These are phyloP conservation scores for Melastoma candidum DNA, from an alignment of 441 rosid species.

Conservation along the genomic window DNA sequence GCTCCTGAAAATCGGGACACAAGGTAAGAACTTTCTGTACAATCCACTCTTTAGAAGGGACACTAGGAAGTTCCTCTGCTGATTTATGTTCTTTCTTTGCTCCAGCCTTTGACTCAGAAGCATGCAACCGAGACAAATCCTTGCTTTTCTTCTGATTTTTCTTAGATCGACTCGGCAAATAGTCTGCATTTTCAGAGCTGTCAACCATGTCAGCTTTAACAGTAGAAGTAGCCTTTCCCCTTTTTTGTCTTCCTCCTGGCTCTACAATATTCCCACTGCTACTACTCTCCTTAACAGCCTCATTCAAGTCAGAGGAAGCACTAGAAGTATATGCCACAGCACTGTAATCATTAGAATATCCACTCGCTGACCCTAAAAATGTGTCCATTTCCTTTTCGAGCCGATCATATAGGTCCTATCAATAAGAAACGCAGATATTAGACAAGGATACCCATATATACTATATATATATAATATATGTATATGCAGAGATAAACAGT, in stretches of 20 bases:
- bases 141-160: conserved; percentile 78
- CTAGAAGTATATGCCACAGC: conserved; percentile 30
- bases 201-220: conserved; percentile 38
- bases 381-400: conserved; percentile 71
- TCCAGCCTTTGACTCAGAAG: conserved; percentile 46
- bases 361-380: conserved; percentile 36
- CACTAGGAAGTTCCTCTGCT: conserved; percentile 45
- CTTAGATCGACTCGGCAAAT: conserved; percentile 59
- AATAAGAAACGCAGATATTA: conserved; percentile 7
- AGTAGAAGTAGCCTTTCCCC: conserved; percentile 53
- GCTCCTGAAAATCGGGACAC: conserved; percentile 81
- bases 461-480: too few relatives aligned
- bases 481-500: too few relatives aligned
- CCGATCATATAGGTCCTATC: conserved; percentile 63
- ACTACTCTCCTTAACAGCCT: conserved; percentile 39
- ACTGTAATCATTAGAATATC: conserved; percentile 24
- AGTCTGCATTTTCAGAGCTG: conserved; percentile 53
- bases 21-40: conserved; percentile 46
- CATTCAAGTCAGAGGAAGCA: conserved; percentile 37
- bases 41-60: conserved; percentile 78
- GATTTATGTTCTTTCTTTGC: conserved; percentile 56
- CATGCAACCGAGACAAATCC: conserved; percentile 50
- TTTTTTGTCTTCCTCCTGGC: conserved; percentile 76
- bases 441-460: too few relatives aligned
- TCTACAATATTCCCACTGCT: conserved; percentile 29